These are phyloP conservation scores for Daldinia childiae DNA, from an alignment of 495 filamentous ascomycete species.

Conservation along the genomic window DNA sequence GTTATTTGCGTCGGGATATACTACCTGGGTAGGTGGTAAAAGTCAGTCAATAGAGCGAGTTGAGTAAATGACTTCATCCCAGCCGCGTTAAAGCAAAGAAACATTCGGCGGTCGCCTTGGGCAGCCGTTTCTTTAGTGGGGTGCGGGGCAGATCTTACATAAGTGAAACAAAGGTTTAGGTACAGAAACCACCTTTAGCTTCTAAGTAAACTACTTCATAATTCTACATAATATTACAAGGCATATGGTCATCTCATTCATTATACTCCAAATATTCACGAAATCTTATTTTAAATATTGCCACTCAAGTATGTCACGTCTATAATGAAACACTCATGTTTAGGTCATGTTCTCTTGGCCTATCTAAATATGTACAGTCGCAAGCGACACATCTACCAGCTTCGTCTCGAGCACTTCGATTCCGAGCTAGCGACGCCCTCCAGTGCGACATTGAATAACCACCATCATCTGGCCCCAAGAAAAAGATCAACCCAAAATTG, in stretches of 20 bases:
- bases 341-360: conserved; percentile 32
- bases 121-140: conserved; percentile 29
- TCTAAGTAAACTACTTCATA: too few relatives aligned
- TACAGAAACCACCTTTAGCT: background rate
- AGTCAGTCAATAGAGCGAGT: background rate
- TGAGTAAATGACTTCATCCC: conserved; percentile 34
- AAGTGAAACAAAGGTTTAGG: background rate
- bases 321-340: background rate
- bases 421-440: conserved; percentile 43
- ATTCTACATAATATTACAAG: background rate
- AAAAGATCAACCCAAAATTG: conserved; percentile 26
- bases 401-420: conserved; percentile 53
- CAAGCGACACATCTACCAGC: conserved; percentile 39
- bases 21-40: background rate
- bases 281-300: too few relatives aligned
- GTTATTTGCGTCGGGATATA: background rate
- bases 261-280: too few relatives aligned
- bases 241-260: background rate
- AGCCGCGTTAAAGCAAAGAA: conserved; percentile 1
- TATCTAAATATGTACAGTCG: conserved; percentile 49
- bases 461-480: conserved; percentile 22
- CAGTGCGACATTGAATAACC: conserved; percentile 40
- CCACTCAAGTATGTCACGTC: background rate
- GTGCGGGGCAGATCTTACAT: conserved; percentile 29
- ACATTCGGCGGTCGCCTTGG: conserved; percentile 8